Evolutionary conservation across 495 filamentous ascomycete genomes (phyloP).

Genomic region (Trichoderma virens): DNA sequence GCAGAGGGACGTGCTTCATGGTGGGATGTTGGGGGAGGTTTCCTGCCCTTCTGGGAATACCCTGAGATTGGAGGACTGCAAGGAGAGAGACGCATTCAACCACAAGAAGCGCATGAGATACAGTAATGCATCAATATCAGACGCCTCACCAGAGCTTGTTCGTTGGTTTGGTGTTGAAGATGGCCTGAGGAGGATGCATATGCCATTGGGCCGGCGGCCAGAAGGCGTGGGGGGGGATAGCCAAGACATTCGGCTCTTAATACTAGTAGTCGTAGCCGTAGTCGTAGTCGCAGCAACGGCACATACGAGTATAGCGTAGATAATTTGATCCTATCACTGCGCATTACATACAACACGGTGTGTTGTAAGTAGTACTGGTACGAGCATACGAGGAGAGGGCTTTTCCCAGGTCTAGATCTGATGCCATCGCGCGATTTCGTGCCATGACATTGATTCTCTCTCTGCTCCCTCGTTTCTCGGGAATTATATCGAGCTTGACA

Average conservation of each 20-base stretch:
- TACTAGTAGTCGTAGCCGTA: no score
- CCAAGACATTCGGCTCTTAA: no score
- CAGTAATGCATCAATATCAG: neutral
- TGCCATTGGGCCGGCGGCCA: neutral
- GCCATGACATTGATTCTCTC: neutral
- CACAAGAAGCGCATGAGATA: neutral
- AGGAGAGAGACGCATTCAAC: neutral
- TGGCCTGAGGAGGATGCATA: neutral
- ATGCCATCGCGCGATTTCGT: neutral
- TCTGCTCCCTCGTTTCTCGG: neutral
- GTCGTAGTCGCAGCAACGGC: no score
- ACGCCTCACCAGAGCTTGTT: neutral
- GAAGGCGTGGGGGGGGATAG: neutral
- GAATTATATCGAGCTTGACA: neutral
- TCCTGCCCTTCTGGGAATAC: neutral
- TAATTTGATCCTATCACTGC: no score
- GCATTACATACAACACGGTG: no score
- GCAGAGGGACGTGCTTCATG: slow-evolving; percentile 2
- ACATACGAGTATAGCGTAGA: no score
- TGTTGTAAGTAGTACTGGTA: no score
- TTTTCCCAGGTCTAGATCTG: neutral
- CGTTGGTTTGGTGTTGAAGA: neutral
- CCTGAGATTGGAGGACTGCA: slow-evolving; percentile 4
- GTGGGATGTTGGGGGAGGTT: neutral
- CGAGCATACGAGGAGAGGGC: neutral